Evolutionary conservation across 345 rosid species (phyloP).

Genomic region (Boechera stricta): DNA sequence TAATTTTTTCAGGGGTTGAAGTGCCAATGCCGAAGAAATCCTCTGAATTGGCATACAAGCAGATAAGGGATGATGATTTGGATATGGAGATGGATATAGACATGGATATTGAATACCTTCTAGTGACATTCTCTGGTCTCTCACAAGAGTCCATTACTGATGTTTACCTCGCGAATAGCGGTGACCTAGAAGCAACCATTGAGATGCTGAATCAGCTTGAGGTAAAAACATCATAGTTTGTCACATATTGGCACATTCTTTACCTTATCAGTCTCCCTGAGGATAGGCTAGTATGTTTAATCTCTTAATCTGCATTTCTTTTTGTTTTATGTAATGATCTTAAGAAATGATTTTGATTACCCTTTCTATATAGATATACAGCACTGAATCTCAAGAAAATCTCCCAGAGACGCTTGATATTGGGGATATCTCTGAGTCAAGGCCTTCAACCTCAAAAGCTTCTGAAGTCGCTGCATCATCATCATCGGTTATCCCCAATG

Average conservation of each 20-base stretch:
- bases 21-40: slow-evolving; percentile 43
- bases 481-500: slow-evolving; percentile 48
- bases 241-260: too few species aligned
- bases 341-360: slow-evolving; percentile 12
- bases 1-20: slow-evolving; percentile 39
- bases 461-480: slow-evolving; percentile 49
- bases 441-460: slow-evolving; percentile 48
- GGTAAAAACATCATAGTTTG: slow-evolving; percentile 48
- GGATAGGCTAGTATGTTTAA: neutral
- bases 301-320: too few species aligned
- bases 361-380: slow-evolving; percentile 54
- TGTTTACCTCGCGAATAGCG: slow-evolving; percentile 70
- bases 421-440: slow-evolving; percentile 64
- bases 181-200: slow-evolving; percentile 72
- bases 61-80: slow-evolving; percentile 64
- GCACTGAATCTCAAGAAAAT: slow-evolving; percentile 49
- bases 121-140: slow-evolving; percentile 70
- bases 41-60: slow-evolving; percentile 49
- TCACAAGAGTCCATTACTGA: slow-evolving; percentile 79
- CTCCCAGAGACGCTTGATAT: slow-evolving; percentile 84
- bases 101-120: slow-evolving; percentile 74
- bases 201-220: slow-evolving; percentile 92
- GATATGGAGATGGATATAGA: slow-evolving; percentile 61
- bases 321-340: neutral
- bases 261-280: too few species aligned